Percentiles rank a stretch among this genome's conserved stretches.
Evolutionary conservation across 768 basidiomycete species (phyloP).

Genomic region (Ramaria rubella): DNA sequence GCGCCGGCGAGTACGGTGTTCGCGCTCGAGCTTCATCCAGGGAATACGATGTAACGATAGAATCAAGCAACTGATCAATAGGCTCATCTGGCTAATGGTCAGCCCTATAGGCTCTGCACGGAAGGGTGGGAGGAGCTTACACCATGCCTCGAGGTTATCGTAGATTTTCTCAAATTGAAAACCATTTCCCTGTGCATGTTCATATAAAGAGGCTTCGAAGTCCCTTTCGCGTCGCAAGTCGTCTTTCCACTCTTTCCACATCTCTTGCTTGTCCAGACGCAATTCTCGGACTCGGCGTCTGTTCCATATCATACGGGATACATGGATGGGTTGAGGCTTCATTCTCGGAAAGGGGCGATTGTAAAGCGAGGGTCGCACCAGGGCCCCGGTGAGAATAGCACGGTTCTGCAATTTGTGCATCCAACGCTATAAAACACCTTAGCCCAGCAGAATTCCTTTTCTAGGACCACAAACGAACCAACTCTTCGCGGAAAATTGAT

Average conservation of each 20-base stretch:
- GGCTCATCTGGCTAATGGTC: conserved; percentile 29
- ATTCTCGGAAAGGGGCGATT: conserved; percentile 74
- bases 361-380: conserved; percentile 55
- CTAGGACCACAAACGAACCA: conserved; percentile 35
- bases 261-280: conserved; percentile 33
- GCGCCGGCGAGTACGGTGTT: conserved; percentile 39
- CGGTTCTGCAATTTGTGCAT: conserved; percentile 45
- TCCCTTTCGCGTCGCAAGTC: conserved; percentile 31
- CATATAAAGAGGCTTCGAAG: conserved; percentile 29
- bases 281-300: conserved; percentile 39
- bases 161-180: conserved; percentile 19
- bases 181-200: conserved; percentile 4
- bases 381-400: conserved; percentile 66
- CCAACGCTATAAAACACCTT: conserved; percentile 41
- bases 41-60: conserved; percentile 29
- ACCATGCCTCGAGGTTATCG: conserved; percentile 28
- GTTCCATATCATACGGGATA: conserved; percentile 61
- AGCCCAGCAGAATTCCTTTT: not conserved
- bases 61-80: conserved; percentile 24
- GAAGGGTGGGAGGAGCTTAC: conserved; percentile 27
- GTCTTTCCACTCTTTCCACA: conserved; percentile 28
- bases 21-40: conserved; percentile 38
- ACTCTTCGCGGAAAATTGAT: conserved; percentile 39
- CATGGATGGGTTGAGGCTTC: conserved; percentile 67
- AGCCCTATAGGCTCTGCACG: not conserved